These are phyloP conservation scores for Lizonia empirigonia DNA, from an alignment of 2,329 filamentous ascomycete species.

Conservation along the genomic window DNA sequence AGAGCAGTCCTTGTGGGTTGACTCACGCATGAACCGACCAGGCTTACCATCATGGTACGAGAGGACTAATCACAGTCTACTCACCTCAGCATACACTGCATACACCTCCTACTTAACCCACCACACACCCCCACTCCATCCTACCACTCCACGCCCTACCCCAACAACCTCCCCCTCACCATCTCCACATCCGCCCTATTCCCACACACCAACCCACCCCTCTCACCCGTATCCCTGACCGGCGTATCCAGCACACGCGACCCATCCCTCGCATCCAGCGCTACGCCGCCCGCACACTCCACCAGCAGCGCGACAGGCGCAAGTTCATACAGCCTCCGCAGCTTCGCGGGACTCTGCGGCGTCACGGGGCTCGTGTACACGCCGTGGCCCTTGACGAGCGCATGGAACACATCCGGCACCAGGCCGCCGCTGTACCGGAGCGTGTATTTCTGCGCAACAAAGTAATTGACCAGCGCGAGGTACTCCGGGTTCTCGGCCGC, in stretches of 20 bases:
- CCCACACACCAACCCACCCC: slow-evolving; percentile 41
- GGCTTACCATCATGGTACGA: no score
- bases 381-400: slow-evolving; percentile 65
- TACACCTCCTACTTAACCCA: no score
- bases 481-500: slow-evolving; percentile 60
- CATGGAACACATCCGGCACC: slow-evolving; percentile 66
- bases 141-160: no score
- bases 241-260: slow-evolving; percentile 26
- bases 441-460: slow-evolving; percentile 61
- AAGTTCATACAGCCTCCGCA: slow-evolving; percentile 65
- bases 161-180: slow-evolving; percentile 16
- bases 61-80: no score
- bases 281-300: slow-evolving; percentile 64
- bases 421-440: slow-evolving; percentile 66
- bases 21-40: no score
- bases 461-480: slow-evolving; percentile 56
- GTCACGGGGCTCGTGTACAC: slow-evolving; percentile 66
- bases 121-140: no score
- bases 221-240: slow-evolving; percentile 39
- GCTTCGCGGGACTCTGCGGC: slow-evolving; percentile 58
- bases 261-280: slow-evolving; percentile 56
- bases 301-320: slow-evolving; percentile 64
- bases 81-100: no score
- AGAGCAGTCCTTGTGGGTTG: neutral
- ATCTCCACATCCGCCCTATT: slow-evolving; percentile 37